These are phyloP conservation scores for Glycine latifolia DNA, from an alignment of 306 rosid species.

Conservation along the genomic window DNA sequence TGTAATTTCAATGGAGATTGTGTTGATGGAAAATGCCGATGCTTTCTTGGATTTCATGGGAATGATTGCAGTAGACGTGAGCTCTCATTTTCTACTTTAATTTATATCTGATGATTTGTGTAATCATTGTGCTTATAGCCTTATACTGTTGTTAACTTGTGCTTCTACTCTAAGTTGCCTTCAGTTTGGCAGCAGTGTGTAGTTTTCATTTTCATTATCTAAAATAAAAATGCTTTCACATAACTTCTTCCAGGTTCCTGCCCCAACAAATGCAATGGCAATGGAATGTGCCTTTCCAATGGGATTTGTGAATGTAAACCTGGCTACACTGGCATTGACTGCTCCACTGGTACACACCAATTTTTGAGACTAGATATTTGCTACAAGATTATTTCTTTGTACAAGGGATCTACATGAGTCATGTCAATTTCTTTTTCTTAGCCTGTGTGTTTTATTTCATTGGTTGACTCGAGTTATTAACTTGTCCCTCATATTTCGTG, in stretches of 20 bases:
- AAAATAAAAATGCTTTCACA: constrained; percentile 4
- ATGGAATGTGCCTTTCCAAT: constrained; percentile 79
- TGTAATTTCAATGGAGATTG: constrained; percentile 95
- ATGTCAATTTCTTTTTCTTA: background rate
- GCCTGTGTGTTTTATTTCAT: background rate
- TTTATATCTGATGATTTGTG: constrained; percentile 10
- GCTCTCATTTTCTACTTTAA: constrained; percentile 49
- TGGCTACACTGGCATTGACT: constrained; percentile 89
- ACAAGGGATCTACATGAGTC: background rate
- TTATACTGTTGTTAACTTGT: background rate
- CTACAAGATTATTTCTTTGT: constrained; percentile 23
- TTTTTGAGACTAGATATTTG: background rate
- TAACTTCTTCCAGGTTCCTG: constrained; percentile 68
- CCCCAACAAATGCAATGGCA: constrained; percentile 73
- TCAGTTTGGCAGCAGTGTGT: constrained; percentile 5
- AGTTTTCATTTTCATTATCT: constrained; percentile 23
- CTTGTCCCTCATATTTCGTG: constrained; percentile 39
- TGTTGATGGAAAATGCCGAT: constrained; percentile 85
- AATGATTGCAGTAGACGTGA: constrained; percentile 86
- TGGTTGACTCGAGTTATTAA: background rate
- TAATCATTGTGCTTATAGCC: constrained; percentile 1
- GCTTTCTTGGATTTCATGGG: constrained; percentile 87
- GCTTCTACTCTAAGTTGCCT: constrained; percentile 7
- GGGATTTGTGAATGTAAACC: constrained; percentile 87
- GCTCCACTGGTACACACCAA: constrained; percentile 78